Evolutionary conservation across 371 early-diverging fungal genomes (phyloP), one percentile per base, ranked within the genome.

Genomic region (Ordospora pajunii): DNA sequence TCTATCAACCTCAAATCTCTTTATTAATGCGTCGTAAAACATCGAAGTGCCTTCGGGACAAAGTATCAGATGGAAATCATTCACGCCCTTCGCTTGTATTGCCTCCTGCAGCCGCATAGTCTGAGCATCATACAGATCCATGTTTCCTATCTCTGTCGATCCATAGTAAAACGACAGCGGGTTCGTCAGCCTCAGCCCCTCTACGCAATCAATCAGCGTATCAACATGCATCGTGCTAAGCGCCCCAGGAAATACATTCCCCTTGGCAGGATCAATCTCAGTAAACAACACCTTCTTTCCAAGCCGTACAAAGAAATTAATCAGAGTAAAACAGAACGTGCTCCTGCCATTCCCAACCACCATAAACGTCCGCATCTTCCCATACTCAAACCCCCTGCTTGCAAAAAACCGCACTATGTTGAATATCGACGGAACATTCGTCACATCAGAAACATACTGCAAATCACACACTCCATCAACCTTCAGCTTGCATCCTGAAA

Each of bases 401-500:
- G 51, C 14, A 22, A 70, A 45, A n/a, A 25, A 49, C 19, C 19
- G 42, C 2, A 48, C 11, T 27, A 79, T 76, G 21, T 80, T 77
- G 48, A 81, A 80, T 23, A 84, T 76, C 17, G 73, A 58, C 6
- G 78, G 78, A n/a, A 79, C 70, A 63, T 70, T 78, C 9, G 83
- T 64, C 23, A 65, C 58, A 43, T 73, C 63, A 62, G 80, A 73
- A 0, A 80, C 69, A 71, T 83, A 84, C n/a, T 68, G 48, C 25
- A 83, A 70, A 40, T 79, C 78, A 48, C 74, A 74, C 17, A 17
- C 51, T 12, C 78, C 81, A 32, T 81, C 83, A 22, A 83, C 49
- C 65, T 80, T 75, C 17, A 84, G 46, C 43, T 65, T 76, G 69
- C 80, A 79, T 23, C 85, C 85, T n/a, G 70, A 70, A 58, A 75